phyloP scores from a whole-genome alignment of 2,329 filamentous ascomycete genomes.

The Blastomyces emzantsi region DNA sequence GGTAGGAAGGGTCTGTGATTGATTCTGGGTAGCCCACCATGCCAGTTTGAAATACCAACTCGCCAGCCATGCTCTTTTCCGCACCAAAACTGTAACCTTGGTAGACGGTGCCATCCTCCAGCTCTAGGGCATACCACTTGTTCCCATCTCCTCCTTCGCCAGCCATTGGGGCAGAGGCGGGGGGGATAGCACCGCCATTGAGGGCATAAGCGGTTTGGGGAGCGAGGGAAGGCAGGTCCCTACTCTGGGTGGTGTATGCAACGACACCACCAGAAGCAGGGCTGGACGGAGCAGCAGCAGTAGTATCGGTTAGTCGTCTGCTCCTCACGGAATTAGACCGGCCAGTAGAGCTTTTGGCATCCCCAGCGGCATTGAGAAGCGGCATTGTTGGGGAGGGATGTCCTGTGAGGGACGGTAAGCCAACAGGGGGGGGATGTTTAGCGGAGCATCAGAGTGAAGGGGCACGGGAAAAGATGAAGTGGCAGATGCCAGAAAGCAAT shows the following conservation, averaged over 20 bases:
- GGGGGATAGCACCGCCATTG: slow-evolving; percentile 38
- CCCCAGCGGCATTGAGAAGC: slow-evolving; percentile 19
- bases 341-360: slow-evolving; percentile 13
- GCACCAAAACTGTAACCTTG: slow-evolving; percentile 96
- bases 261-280: slow-evolving; percentile 35
- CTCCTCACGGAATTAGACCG: slow-evolving; percentile 20
- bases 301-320: slow-evolving; percentile 13
- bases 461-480: slow-evolving; percentile 11
- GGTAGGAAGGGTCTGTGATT: slow-evolving; percentile 79
- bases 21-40: slow-evolving; percentile 99
- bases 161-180: slow-evolving; percentile 53
- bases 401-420: slow-evolving; percentile 15
- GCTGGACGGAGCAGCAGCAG: slow-evolving; percentile 28
- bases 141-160: slow-evolving; percentile 40
- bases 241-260: slow-evolving; percentile 27
- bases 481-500: slow-evolving; percentile 22
- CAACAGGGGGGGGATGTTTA: slow-evolving; percentile 18
- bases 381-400: slow-evolving; percentile 17
- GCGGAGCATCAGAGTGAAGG: slow-evolving; percentile 13
- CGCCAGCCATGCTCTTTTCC: slow-evolving; percentile 85
- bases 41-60: slow-evolving; percentile 98
- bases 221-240: slow-evolving; percentile 26
- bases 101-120: slow-evolving; percentile 83
- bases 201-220: slow-evolving; percentile 17
- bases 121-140: slow-evolving; percentile 73